Evolutionary conservation across 2,329 filamentous ascomycete genomes (phyloP).

Genomic region (Colletotrichum cereale): DNA sequence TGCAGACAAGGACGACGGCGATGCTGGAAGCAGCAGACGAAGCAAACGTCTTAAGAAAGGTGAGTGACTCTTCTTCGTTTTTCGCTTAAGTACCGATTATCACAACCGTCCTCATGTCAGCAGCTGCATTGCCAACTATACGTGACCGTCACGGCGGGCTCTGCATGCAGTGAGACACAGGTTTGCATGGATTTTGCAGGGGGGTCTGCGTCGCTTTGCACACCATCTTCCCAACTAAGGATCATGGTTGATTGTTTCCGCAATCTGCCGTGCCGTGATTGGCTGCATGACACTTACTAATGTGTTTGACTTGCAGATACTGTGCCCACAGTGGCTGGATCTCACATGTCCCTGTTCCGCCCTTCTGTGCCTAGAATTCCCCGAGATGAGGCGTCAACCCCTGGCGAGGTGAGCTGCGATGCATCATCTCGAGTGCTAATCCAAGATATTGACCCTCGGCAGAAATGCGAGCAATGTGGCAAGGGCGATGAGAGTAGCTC

Average conservation of each 20-base stretch:
- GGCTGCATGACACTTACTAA: slow-evolving; percentile 50
- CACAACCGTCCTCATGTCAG: slow-evolving; percentile 29
- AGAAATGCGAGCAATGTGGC: slow-evolving; percentile 90
- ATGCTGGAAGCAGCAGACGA: slow-evolving; percentile 76
- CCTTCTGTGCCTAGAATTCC: slow-evolving; percentile 79
- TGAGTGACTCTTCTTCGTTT: slow-evolving; percentile 22
- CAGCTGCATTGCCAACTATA: slow-evolving; percentile 18
- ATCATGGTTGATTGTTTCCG: background rate
- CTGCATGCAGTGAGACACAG: slow-evolving; percentile 15
- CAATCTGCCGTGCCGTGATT: background rate
- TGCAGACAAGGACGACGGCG: slow-evolving; percentile 68
- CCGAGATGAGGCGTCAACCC: slow-evolving; percentile 62
- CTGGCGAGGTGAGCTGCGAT: slow-evolving; percentile 56
- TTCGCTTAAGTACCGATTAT: slow-evolving; percentile 1
- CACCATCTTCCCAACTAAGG: slow-evolving; percentile 18
- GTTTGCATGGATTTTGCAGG: slow-evolving; percentile 36
- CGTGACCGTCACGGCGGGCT: slow-evolving; percentile 15
- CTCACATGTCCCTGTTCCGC: slow-evolving; percentile 95
- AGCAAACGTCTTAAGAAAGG: slow-evolving; percentile 94
- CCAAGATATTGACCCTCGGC: slow-evolving; percentile 42
- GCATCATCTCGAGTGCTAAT: background rate
- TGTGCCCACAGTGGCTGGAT: slow-evolving; percentile 90
- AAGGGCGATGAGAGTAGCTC: slow-evolving; percentile 79
- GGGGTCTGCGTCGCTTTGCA: slow-evolving; percentile 41
- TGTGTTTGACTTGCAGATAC: slow-evolving; percentile 59